These are phyloP conservation scores for Botrytis elliptica DNA, from an alignment of 2,329 filamentous ascomycete genomes.

Conservation along the genomic window DNA sequence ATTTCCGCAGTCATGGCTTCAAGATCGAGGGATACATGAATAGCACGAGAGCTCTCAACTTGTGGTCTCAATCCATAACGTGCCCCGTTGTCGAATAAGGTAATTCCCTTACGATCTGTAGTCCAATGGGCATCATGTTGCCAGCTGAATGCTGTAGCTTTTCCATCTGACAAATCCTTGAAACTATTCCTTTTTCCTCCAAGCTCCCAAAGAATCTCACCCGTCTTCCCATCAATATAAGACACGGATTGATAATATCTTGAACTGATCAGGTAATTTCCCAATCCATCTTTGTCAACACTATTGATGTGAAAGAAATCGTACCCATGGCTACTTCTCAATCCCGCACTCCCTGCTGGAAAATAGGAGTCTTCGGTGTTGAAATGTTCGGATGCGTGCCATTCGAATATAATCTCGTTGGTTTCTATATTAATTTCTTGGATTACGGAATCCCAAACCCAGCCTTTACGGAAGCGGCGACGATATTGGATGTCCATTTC, in stretches of 20 bases:
- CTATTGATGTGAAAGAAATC: constrained; percentile 38
- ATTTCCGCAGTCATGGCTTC: constrained; percentile 25
- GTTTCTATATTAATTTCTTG: constrained; percentile 1
- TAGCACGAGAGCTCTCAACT: constrained; percentile 21
- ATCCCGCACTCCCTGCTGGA: neutral
- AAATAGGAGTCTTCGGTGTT: constrained; percentile 1
- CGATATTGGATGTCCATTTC: constrained; percentile 40
- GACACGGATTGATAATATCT: constrained; percentile 44
- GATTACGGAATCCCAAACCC: constrained; percentile 7
- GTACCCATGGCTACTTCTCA: constrained; percentile 36
- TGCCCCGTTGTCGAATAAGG: constrained; percentile 26
- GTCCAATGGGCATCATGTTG: constrained; percentile 48
- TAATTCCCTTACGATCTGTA: constrained; percentile 22
- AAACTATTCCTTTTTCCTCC: constrained; percentile 47
- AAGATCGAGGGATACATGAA: constrained; percentile 23
- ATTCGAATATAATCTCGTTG: constrained; percentile 6
- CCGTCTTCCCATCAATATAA: constrained; percentile 44
- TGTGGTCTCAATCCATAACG: constrained; percentile 15
- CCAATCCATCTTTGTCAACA: constrained; percentile 41
- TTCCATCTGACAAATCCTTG: constrained; percentile 32
- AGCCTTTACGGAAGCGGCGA: constrained; percentile 3
- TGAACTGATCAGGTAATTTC: constrained; percentile 49
- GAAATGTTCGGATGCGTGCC: constrained; percentile 2
- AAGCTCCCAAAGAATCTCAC: constrained; percentile 47
- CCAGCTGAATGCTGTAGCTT: constrained; percentile 48